phyloP scores from a whole-genome alignment of 2,329 filamentous ascomycete species.

The Ustilaginoidea virens region DNA sequence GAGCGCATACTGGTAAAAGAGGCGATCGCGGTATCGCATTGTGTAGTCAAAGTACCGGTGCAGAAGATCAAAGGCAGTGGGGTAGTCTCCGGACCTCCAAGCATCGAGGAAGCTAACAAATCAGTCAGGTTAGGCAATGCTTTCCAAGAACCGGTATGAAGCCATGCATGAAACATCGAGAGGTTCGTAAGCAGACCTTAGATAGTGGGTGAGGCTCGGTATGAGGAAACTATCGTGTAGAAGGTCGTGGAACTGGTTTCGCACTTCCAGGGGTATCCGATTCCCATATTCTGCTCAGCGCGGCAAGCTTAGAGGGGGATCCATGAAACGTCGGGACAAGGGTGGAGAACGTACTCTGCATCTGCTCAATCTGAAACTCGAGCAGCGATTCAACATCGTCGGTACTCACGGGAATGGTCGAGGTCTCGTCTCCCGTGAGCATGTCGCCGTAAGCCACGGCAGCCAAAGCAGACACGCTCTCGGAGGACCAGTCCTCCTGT shows the following conservation, averaged over 20 bases:
- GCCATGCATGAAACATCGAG: too few species aligned
- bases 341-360: constrained; percentile 48
- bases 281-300: constrained; percentile 58
- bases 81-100: constrained; percentile 82
- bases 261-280: constrained; percentile 61
- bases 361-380: constrained; percentile 75
- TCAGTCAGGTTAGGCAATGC: constrained; percentile 4
- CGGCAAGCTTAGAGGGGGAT: background rate
- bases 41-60: constrained; percentile 97
- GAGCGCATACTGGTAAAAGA: constrained; percentile 87
- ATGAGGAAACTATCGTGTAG: constrained; percentile 50
- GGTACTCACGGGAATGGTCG: constrained; percentile 43
- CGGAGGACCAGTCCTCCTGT: constrained; percentile 30
- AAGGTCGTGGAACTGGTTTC: constrained; percentile 52
- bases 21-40: constrained; percentile 67
- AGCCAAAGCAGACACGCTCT: constrained; percentile 28
- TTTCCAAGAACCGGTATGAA: too few species aligned
- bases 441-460: constrained; percentile 37
- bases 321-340: background rate
- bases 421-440: constrained; percentile 25
- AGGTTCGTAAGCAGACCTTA: constrained; percentile 31
- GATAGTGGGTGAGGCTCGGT: constrained; percentile 61
- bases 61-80: constrained; percentile 76
- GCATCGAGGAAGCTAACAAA: constrained; percentile 64
- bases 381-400: constrained; percentile 70